Percentiles rank a stretch among this genome's conserved stretches.
Conservation (phyloP, 1,284 basidiomycete species). For the Austropuccinia psidii region DNA sequence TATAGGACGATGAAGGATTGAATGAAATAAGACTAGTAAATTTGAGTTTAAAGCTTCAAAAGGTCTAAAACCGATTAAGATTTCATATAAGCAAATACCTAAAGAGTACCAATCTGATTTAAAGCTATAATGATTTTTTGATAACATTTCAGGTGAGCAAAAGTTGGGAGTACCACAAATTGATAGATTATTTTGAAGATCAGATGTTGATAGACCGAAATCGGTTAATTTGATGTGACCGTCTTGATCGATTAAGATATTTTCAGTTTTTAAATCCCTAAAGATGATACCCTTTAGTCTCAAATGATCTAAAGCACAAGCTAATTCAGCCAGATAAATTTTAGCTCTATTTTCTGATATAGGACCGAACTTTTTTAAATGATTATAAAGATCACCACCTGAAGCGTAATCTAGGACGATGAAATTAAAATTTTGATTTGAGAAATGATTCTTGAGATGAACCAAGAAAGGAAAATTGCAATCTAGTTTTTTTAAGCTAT, state of each 20-base stretch:
- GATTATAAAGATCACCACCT: constrained; percentile 41
- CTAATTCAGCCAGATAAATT: constrained; percentile 26
- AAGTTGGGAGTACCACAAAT: constrained; percentile 44
- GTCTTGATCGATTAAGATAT: not conserved
- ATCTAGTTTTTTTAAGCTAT: not conserved
- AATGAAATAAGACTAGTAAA: constrained; percentile 40
- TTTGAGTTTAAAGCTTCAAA: not conserved
- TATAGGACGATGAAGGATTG: constrained; percentile 40
- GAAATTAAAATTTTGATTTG: constrained; percentile 29
- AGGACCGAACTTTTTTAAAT: constrained; percentile 39
- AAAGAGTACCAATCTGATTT: constrained; percentile 42
- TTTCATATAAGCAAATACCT: constrained; percentile 40
- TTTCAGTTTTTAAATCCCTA: constrained; percentile 33
- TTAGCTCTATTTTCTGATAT: constrained; percentile 37
- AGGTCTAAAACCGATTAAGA: constrained; percentile 40
- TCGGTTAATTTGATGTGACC: constrained; percentile 25
- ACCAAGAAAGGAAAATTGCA: not conserved
- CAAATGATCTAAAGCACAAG: not conserved
- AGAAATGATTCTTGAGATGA: not conserved
- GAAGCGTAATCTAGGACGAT: constrained; percentile 43
- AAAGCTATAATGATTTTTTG: constrained; percentile 40
- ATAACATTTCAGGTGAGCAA: constrained; percentile 43
- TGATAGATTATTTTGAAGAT: constrained; percentile 36
- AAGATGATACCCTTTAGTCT: constrained; percentile 2
- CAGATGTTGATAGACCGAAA: constrained; percentile 18